Evolutionary conservation across 2,329 filamentous ascomycete species (phyloP), one percentile per base, ranked within the genome.

Genomic region (Xylaria hypoxylon): DNA sequence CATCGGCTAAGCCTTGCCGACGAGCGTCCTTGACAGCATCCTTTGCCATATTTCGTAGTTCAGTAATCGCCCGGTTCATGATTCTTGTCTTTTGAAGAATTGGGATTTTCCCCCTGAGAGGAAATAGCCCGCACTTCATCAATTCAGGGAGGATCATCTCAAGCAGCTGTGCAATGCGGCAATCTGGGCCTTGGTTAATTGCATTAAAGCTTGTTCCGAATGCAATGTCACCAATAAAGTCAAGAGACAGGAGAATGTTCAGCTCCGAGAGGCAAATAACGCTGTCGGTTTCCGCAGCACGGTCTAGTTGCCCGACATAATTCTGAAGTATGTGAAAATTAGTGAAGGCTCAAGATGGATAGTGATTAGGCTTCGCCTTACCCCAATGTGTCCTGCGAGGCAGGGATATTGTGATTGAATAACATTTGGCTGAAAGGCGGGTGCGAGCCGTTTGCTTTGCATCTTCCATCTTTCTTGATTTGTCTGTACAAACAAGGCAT

Each of bases 191-290:
- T 62, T 68, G 57, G 47, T 65, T 62, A n/a, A 68, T 68, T 13
- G 65, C 65, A 8, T 68, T 62, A 17, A 68, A 68, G 17, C 62
- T 64, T 38, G 48, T 65, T 13, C 65, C 65, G 35, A 68, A 68
- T 22, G 65, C 65, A 38, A 68, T 68, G n/a, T 68, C 65, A 2
- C 65, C 62, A 42, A 68, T 65, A n/a, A 68, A 68, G 53, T 68
- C 65, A 50, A 68, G 58, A 28, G 65, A 68, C 3, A 68, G 26
- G 24, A 68, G 58, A 38, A 68, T 68, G 10, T 68, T 68, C 31
- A 68, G n/a, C 2, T 53, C 57, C 8, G 65, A 68, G 4, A 68
- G 62, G 22, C 62, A 58, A 4, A 68, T 42, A 11, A 53, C 35
- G 3, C 48, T 53, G 3, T 68, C 58, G 2, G 57, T 52, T 42